Evolutionary conservation across 331 rosid species (phyloP).

Genomic region (Phaseolus coccineus): DNA sequence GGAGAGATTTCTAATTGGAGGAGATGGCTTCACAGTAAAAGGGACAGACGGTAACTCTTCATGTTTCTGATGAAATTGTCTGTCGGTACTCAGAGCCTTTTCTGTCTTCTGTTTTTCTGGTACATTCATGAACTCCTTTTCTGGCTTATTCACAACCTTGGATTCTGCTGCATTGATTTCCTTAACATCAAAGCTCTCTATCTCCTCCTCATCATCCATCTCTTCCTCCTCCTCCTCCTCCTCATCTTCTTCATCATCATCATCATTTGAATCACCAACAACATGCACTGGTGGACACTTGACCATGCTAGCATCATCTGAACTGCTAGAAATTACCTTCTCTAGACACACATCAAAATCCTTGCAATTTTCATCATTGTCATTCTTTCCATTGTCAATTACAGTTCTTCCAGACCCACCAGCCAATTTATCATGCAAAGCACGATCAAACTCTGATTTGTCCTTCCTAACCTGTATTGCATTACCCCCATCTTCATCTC

Average conservation of each 20-base stretch:
- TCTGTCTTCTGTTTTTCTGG: conserved; percentile 39
- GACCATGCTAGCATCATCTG: conserved; percentile 38
- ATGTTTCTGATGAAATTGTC: conserved; percentile 55
- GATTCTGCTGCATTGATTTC: conserved; percentile 62
- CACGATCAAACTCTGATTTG: conserved; percentile 55
- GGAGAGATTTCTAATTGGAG: conserved; percentile 60
- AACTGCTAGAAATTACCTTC: conserved; percentile 51
- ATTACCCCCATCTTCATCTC: conserved; percentile 32
- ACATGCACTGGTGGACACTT: not conserved
- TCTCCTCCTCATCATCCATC: conserved; percentile 48
- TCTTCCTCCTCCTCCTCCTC: conserved; percentile 41
- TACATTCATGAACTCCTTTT: conserved; percentile 32
- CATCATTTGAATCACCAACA: not conserved
- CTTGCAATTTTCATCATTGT: conserved; percentile 59
- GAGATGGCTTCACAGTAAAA: conserved; percentile 49
- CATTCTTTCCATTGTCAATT: conserved; percentile 41
- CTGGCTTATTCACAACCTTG: conserved; percentile 39
- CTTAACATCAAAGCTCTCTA: conserved; percentile 60
- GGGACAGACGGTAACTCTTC: conserved; percentile 53
- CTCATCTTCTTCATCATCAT: conserved; percentile 18
- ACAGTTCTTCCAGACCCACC: conserved; percentile 49
- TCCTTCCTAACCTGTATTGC: conserved; percentile 49
- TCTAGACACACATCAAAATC: conserved; percentile 74
- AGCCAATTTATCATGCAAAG: conserved; percentile 38
- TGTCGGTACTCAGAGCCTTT: conserved; percentile 31